These are phyloP conservation scores for Geosmithia morbida DNA, from an alignment of 2,329 filamentous ascomycete species.

Conservation along the genomic window DNA sequence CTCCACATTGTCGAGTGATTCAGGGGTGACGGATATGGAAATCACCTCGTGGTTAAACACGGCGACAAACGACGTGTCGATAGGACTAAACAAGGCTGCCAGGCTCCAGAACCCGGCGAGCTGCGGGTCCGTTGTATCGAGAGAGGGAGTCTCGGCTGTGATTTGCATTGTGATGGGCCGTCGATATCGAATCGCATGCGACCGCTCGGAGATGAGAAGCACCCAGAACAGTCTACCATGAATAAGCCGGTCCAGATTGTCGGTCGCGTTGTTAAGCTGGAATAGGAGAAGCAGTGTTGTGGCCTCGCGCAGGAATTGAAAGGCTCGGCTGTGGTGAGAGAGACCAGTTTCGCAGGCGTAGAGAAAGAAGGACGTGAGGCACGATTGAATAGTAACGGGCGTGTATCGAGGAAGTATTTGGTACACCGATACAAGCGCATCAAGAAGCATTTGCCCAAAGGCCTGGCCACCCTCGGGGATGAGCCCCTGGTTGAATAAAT, in stretches of 20 bases:
- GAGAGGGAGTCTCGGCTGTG: slow-evolving; percentile 17
- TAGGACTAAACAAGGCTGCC: slow-evolving; percentile 22
- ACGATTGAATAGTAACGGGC: slow-evolving; percentile 21
- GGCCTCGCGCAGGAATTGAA: slow-evolving; percentile 26
- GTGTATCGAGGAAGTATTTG: slow-evolving; percentile 16
- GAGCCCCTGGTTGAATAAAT: slow-evolving; percentile 14
- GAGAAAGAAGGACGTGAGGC: slow-evolving; percentile 26
- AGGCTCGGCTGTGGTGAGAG: slow-evolving; percentile 27
- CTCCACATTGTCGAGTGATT: slow-evolving; percentile 19
- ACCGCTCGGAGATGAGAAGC: slow-evolving; percentile 25
- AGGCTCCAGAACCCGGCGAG: slow-evolving; percentile 24
- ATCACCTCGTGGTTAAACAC: slow-evolving; percentile 22
- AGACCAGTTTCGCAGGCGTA: slow-evolving; percentile 27
- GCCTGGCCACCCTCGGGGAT: slow-evolving; percentile 19
- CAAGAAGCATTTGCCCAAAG: slow-evolving; percentile 22
- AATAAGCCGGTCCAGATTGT: slow-evolving; percentile 11
- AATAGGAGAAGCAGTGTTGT: slow-evolving; percentile 23
- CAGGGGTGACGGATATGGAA: slow-evolving; percentile 13
- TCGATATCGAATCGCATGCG: slow-evolving; percentile 27
- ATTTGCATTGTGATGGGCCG: slow-evolving; percentile 27
- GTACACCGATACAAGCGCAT: slow-evolving; percentile 18
- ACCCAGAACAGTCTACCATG: slow-evolving; percentile 27
- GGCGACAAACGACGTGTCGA: slow-evolving; percentile 26
- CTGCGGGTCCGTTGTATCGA: slow-evolving; percentile 13
- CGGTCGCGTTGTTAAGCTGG: slow-evolving; percentile 10